Percentiles rank a stretch among this genome's conserved stretches.
Conservation (phyloP, 306 rosid genomes). For the Dicorynia guianensis region DNA sequence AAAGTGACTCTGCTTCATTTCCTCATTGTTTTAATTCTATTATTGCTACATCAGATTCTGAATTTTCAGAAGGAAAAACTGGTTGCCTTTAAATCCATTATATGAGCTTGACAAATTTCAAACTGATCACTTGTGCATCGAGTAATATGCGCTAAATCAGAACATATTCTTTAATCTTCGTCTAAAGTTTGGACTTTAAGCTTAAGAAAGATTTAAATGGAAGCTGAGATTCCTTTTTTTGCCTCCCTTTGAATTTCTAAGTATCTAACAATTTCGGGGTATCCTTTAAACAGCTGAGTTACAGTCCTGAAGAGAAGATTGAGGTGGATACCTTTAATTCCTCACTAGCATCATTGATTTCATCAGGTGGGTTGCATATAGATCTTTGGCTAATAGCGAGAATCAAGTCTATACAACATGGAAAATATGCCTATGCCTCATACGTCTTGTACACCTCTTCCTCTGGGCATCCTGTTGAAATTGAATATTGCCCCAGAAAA, state of each 20-base stretch:
- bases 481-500: neutral
- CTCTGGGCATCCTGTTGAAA: neutral
- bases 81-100: neutral
- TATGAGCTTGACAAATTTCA: slow-evolving; percentile 21
- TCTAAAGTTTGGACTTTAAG: slow-evolving; percentile 27
- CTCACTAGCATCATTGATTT: slow-evolving; percentile 75
- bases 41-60: slow-evolving; percentile 22
- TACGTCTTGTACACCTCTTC: slow-evolving; percentile 3
- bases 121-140: neutral
- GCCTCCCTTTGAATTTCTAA: slow-evolving; percentile 25
- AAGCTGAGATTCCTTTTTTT: neutral
- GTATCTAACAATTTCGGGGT: slow-evolving; percentile 47
- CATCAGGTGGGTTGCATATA: slow-evolving; percentile 68
- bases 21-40: slow-evolving; percentile 3
- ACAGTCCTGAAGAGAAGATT: slow-evolving; percentile 81
- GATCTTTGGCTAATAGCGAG: neutral
- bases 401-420: slow-evolving; percentile 18
- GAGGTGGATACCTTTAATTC: slow-evolving; percentile 85
- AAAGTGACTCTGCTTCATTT: neutral
- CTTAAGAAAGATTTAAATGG: neutral
- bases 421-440: slow-evolving; percentile 11
- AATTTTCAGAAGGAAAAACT: slow-evolving; percentile 22
- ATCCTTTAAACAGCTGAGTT: slow-evolving; percentile 72
- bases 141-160: slow-evolving; percentile 1
- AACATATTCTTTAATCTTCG: slow-evolving; percentile 19